These are phyloP conservation scores for Cryptosporidium parvum DNA, from an alignment of 169 alveolate genomes.

Conservation along the genomic window DNA sequence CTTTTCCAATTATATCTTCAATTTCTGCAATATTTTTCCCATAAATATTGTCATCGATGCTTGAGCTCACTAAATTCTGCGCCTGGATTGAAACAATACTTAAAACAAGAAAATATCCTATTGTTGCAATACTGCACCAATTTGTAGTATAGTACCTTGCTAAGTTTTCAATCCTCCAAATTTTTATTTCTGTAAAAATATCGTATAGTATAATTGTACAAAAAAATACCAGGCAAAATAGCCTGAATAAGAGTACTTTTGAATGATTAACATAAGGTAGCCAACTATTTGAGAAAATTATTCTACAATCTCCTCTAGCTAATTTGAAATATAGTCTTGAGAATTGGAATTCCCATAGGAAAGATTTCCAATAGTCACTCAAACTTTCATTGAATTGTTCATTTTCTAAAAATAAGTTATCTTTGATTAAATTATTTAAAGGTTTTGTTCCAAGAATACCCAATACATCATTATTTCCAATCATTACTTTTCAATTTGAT, in stretches of 20 bases:
- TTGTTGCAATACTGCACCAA: constrained; percentile 75
- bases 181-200: constrained; percentile 64
- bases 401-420: neutral
- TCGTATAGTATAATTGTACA: constrained; percentile 36
- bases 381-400: constrained; percentile 14
- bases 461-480: constrained; percentile 18
- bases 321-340: constrained; percentile 59
- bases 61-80: constrained; percentile 27
- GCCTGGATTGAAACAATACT: constrained; percentile 61
- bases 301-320: constrained; percentile 66
- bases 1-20: constrained; percentile 46
- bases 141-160: constrained; percentile 70
- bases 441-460: constrained; percentile 43
- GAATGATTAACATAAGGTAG: constrained; percentile 47
- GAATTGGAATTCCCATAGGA: constrained; percentile 69
- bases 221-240: constrained; percentile 26
- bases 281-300: constrained; percentile 69
- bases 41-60: constrained; percentile 32
- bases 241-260: constrained; percentile 49
- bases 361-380: constrained; percentile 55
- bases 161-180: constrained; percentile 60
- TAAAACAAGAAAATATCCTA: constrained; percentile 52
- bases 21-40: constrained; percentile 41
- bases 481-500: neutral
- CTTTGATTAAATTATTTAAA: constrained; percentile 19